phyloP scores from a whole-genome alignment of 1,284 basidiomycete genomes.

The Cutaneotrichosporon sp. region DNA sequence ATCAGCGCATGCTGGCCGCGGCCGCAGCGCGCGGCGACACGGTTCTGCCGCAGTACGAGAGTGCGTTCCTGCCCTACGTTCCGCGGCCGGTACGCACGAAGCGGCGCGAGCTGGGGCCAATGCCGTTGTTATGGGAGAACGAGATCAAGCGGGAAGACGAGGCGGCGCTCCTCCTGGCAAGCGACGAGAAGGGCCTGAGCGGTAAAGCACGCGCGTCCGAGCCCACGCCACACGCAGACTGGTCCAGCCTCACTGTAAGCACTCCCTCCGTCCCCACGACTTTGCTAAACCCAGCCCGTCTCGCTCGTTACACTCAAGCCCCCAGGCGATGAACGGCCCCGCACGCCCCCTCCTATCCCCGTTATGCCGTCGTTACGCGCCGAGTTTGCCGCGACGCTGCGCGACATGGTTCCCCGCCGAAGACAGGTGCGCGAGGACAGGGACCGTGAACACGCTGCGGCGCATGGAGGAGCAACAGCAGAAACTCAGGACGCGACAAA shows the following conservation, averaged over 20 bases:
- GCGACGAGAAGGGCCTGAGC: not conserved
- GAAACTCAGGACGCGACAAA: not conserved
- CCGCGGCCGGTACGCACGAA: conserved; percentile 14
- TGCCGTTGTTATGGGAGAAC: conserved; percentile 39
- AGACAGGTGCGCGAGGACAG: too few relatives aligned
- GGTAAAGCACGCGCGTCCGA: not conserved
- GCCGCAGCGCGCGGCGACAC: conserved; percentile 38
- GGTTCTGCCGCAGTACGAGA: conserved; percentile 23
- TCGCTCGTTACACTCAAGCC: too few relatives aligned
- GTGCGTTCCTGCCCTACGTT: conserved; percentile 5
- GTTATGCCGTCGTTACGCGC: not conserved
- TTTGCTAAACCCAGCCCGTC: conserved; percentile 6
- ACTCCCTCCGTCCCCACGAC: not conserved
- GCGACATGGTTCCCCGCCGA: conserved; percentile 4
- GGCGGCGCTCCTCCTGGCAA: not conserved
- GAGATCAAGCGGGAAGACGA: conserved; percentile 28
- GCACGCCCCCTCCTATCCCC: not conserved
- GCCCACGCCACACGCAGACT: too few relatives aligned
- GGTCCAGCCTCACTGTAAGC: not conserved
- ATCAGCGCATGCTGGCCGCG: conserved; percentile 32
- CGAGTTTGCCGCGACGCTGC: conserved; percentile 6
- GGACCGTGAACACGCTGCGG: not conserved
- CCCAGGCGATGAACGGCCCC: not conserved
- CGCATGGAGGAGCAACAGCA: not conserved
- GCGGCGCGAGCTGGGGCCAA: conserved; percentile 29